Percentiles rank a stretch among this genome's conserved stretches.
phyloP scores from a whole-genome alignment of 805 yeast species.

The Saccharomycopsis sp. region DNA sequence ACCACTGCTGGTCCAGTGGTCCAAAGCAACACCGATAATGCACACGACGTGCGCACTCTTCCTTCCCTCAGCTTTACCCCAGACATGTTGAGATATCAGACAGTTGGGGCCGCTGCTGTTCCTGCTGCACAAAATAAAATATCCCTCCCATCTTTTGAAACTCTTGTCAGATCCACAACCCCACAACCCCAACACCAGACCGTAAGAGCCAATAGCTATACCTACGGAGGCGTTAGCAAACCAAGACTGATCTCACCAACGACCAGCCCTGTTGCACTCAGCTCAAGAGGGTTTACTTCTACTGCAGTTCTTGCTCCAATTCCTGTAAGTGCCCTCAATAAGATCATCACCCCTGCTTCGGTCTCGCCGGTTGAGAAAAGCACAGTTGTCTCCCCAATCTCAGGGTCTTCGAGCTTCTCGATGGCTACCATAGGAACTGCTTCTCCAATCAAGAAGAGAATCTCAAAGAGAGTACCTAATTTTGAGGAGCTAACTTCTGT shows the following conservation, averaged over 20 bases:
- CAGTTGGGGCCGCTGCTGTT: not conserved
- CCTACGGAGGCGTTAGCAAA: not conserved
- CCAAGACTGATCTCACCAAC: not conserved
- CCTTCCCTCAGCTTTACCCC: constrained; percentile 4
- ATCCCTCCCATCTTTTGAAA: constrained; percentile 9
- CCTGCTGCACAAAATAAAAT: not conserved
- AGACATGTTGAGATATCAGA: constrained; percentile 5
- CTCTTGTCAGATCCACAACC: constrained; percentile 1
- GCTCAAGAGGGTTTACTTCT: not conserved
- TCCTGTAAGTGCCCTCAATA: not conserved
- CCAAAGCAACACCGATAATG: not conserved
- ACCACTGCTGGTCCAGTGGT: not conserved
- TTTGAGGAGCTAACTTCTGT: constrained; percentile 15
- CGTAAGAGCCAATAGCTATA: not conserved
- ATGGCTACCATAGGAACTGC: not conserved
- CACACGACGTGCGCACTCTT: not conserved
- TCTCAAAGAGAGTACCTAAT: not conserved
- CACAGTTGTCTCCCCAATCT: not conserved
- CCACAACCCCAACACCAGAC: not conserved
- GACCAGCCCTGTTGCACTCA: not conserved
- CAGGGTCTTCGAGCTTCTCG: not conserved
- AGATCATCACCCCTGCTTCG: not conserved
- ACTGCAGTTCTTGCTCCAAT: not conserved
- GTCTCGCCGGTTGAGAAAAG: not conserved
- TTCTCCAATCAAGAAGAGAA: not conserved